Conservation (phyloP, 352 stramenopile genomes). For the Pythium rhizo-oryzae region DNA sequence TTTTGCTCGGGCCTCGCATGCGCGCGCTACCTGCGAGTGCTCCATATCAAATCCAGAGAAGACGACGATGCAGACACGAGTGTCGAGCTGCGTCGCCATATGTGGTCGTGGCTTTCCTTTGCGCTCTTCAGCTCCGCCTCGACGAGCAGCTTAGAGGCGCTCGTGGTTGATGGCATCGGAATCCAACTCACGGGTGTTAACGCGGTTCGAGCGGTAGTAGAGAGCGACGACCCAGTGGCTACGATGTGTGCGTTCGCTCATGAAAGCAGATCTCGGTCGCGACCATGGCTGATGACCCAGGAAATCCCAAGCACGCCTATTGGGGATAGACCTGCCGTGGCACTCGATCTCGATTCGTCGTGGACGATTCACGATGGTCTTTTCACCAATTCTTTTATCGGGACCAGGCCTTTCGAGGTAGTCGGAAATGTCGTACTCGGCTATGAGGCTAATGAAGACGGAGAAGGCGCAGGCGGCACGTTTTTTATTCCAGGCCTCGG, state of each 20-base stretch:
- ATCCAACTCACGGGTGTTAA: neutral
- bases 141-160: neutral
- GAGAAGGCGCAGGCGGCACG: too few species aligned
- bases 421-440: too few species aligned
- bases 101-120: conserved; percentile 13
- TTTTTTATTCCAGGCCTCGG: too few species aligned
- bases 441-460: too few species aligned
- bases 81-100: neutral
- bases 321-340: too few species aligned
- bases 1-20: conserved; percentile 12
- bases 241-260: conserved; percentile 1
- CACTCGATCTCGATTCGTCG: too few species aligned
- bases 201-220: neutral
- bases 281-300: neutral
- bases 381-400: too few species aligned
- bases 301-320: neutral
- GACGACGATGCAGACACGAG: neutral
- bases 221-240: neutral
- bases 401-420: too few species aligned
- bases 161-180: neutral
- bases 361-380: too few species aligned
- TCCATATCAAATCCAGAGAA: neutral
- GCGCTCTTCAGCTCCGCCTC: conserved; percentile 9
- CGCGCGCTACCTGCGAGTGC: neutral
- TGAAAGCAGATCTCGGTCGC: neutral